These are phyloP conservation scores for Inonotus hispidus DNA, from an alignment of 1,284 basidiomycete species.

Conservation along the genomic window DNA sequence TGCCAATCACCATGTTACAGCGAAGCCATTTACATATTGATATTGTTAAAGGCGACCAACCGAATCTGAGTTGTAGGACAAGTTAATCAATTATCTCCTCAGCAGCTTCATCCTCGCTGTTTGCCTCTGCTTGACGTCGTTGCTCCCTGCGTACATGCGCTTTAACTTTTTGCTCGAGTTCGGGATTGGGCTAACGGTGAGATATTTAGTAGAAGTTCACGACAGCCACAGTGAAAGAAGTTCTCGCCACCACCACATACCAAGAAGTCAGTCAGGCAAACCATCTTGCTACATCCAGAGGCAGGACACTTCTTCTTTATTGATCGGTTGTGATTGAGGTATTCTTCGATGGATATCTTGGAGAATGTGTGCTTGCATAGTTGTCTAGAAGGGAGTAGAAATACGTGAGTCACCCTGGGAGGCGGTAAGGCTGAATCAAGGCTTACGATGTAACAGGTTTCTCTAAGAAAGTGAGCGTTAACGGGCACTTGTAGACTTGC, in stretches of 20 bases:
- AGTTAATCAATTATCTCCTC: conserved; percentile 60
- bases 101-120: conserved; percentile 48
- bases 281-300: conserved; percentile 57
- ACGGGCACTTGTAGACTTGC: conserved; percentile 76
- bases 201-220: neutral
- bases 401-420: neutral
- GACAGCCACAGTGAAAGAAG: neutral
- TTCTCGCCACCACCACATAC: neutral
- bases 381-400: conserved; percentile 34
- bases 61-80: neutral
- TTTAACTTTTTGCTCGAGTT: conserved; percentile 56
- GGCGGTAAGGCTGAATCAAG: conserved; percentile 5
- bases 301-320: conserved; percentile 53
- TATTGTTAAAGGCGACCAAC: neutral
- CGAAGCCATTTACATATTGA: too few relatives aligned
- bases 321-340: conserved; percentile 36
- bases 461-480: conserved; percentile 57
- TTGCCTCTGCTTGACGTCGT: conserved; percentile 41
- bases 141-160: conserved; percentile 45
- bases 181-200: conserved; percentile 38
- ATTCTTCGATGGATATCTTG: conserved; percentile 50
- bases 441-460: conserved; percentile 75
- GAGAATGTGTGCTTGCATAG: conserved; percentile 74
- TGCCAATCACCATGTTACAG: too few relatives aligned
- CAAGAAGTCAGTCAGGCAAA: conserved; percentile 47